Evolutionary conservation across 306 rosid genomes (phyloP).

Genomic region (Mucuna pruriens): DNA sequence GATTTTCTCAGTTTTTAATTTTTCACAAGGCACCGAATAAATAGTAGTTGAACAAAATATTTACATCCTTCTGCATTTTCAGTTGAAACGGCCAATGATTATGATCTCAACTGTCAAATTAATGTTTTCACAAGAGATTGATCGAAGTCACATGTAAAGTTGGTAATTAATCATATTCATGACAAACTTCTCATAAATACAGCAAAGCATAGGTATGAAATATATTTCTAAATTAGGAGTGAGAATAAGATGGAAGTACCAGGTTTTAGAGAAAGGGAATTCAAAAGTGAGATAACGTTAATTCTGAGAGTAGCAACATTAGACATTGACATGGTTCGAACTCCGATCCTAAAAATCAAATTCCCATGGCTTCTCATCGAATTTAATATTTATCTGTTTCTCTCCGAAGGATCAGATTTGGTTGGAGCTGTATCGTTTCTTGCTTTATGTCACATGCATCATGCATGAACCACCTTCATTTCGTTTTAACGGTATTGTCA

Average conservation of each 20-base stretch:
- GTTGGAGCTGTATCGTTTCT: not conserved
- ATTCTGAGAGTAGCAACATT: slow-evolving; percentile 5
- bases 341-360: not conserved
- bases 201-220: not conserved
- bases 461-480: not conserved
- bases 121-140: not conserved
- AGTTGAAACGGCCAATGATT: not conserved
- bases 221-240: not conserved
- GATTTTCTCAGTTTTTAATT: not conserved
- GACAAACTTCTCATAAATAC: not conserved
- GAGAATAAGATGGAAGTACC: not conserved
- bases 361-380: not conserved
- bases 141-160: not conserved
- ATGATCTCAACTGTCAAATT: not conserved
- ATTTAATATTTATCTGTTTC: not conserved
- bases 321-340: not conserved
- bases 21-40: not conserved
- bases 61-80: not conserved
- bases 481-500: not conserved
- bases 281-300: not conserved
- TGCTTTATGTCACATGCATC: not conserved
- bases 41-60: not conserved
- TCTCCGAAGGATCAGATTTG: not conserved
- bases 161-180: not conserved
- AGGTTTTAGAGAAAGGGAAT: not conserved